Base-by-base conservation (phyloP, 768 basidiomycete species). In the Obba rivulosa region DNA sequence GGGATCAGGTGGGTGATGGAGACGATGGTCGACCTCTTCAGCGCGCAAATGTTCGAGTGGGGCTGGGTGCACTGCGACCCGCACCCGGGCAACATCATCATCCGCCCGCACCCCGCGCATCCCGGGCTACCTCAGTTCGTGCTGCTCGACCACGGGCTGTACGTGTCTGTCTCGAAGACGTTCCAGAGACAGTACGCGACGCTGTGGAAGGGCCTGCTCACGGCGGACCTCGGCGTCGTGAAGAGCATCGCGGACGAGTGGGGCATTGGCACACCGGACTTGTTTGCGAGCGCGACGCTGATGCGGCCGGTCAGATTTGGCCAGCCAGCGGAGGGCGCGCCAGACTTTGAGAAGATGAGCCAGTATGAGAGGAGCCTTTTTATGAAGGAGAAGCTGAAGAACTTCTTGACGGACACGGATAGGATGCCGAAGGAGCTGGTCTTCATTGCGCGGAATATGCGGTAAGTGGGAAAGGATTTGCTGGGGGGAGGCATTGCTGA, bases 121-220 rank as follows among this genome's bases (percentile, higher is more conserved):
- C 75, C 73, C 0, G 57, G 55, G 8, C 57, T 63, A 4, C 74
- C 81, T 2, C 83, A 87, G 57, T 72, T 92, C 52, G 86, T 96
- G 25, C 72, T 96, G 11, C 80, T 97, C 57, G 94, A 97, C 62
- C 94, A 97, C 62, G 94, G 94, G 1, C 70, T 97, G 10, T 96
- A 95, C 61, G 87, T 94, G 34, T 70, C 72, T 8, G 76, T 92
- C 3, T 65, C 79, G 14, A 77, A 83, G 16, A 62, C 71, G 1
- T 92, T 96, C 63, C 76, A 79, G 52, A 68, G 74, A 25, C 79
- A 94, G 48, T 95, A 93, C 72, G 84, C 86, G 16, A 67, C 71
- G 3, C 69, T 95, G 4, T 93, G 92, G 92, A 75, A 80, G 43
- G 76, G 75, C 16, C 73, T 86, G 58, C 66, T 83, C 17, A 70